Evolutionary conservation across 345 rosid genomes (phyloP), one percentile per base, ranked within the genome.

Genomic region (Ceriops zippeliana): DNA sequence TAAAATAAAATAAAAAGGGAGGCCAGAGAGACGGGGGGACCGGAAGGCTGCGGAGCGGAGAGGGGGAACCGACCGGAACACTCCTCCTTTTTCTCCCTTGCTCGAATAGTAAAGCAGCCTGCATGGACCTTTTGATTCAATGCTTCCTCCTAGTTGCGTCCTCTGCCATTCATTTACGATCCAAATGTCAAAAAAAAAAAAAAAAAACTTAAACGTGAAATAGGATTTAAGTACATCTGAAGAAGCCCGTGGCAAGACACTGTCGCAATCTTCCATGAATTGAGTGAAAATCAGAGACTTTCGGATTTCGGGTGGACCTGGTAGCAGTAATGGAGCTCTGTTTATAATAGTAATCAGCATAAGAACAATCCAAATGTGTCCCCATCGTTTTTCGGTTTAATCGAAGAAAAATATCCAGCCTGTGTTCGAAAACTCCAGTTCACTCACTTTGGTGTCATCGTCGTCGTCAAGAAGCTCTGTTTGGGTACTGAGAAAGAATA

Each of bases 91-190:
- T 65, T 85, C 86, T 0, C 87, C 87, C 62, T 81, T 84, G 31
- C 88, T 65, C 16, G 88, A 81, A 73, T 88, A 87, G 62, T 70
- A 63, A 61, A 85, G 89, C 63, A 85, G 78, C 60, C 78, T 53
- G 52, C 84, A 87, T 0, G 86, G 86, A 52, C 83, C 76, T 63
- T 80, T 81, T 0, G 79, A 74, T 69, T 84, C 87, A 19, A 71
- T 24, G 30, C 8, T 42, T n/a, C 35, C 52, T 60, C 59, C 75
- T 5, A 8, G 62, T 67, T 17, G 69, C 77, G 60, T 52, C 63
- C 74, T 75, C 83, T 76, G 76, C 4, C 7, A 30, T 54, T 49
- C 2, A 42, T 42, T 42, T 42, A 2, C 47, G 47, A 42, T 42
- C 17, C 47, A 42, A 11, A 42, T 1, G 42, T 37, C 30, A 60